These are phyloP conservation scores for Brettanomyces naardenensis DNA, from an alignment of 805 yeast genomes.

Conservation along the genomic window DNA sequence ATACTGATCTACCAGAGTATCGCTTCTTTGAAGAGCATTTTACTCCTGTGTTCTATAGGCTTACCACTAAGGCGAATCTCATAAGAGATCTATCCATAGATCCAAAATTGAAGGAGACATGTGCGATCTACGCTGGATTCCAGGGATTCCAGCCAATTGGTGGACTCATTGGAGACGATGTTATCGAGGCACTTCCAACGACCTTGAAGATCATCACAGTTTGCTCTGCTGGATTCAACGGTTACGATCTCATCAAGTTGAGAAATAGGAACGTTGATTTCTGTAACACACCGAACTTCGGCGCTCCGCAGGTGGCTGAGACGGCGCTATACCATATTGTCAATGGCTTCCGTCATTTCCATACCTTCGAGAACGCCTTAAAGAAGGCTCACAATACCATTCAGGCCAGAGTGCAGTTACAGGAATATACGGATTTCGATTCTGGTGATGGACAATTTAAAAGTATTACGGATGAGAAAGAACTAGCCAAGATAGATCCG, in stretches of 20 bases:
- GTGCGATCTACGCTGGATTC: constrained; percentile 48
- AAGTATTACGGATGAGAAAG: not conserved
- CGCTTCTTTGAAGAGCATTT: constrained; percentile 33
- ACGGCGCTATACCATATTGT: constrained; percentile 52
- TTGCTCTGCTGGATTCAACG: constrained; percentile 49
- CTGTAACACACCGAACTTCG: constrained; percentile 53
- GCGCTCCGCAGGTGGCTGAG: constrained; percentile 68
- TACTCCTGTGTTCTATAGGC: constrained; percentile 29
- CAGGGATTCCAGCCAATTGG: constrained; percentile 37
- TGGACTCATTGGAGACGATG: constrained; percentile 33
- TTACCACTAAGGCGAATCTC: constrained; percentile 35
- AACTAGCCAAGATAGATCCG: constrained; percentile 4
- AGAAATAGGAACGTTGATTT: constrained; percentile 35
- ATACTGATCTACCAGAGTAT: constrained; percentile 39
- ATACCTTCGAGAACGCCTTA: constrained; percentile 36
- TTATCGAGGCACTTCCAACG: constrained; percentile 34
- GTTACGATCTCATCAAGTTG: constrained; percentile 32
- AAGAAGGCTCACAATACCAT: constrained; percentile 25
- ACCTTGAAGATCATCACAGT: constrained; percentile 39
- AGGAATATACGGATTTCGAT: constrained; percentile 1
- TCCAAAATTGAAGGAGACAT: constrained; percentile 29
- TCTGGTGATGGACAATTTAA: not conserved
- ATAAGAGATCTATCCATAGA: constrained; percentile 29
- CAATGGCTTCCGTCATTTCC: constrained; percentile 51
- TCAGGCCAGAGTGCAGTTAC: not conserved